These are phyloP conservation scores for Entoloma clypeatum DNA, from an alignment of 1,284 basidiomycete genomes.

Conservation along the genomic window DNA sequence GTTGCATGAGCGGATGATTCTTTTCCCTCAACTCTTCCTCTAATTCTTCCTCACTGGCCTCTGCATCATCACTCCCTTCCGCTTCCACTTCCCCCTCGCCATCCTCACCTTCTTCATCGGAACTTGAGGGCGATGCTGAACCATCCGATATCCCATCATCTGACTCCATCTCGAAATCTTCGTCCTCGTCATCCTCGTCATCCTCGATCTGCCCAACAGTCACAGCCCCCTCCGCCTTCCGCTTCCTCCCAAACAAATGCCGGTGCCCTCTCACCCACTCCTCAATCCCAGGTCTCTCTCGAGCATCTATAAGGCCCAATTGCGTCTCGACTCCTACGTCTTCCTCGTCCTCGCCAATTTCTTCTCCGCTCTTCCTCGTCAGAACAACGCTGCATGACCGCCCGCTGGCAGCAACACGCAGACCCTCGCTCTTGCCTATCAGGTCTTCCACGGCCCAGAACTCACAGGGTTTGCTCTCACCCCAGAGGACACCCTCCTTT, in stretches of 20 bases:
- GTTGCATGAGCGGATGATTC: slow-evolving; percentile 59
- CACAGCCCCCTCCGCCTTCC: slow-evolving; percentile 23
- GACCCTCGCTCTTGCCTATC: slow-evolving; percentile 44
- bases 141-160: slow-evolving; percentile 43
- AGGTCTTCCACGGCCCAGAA: slow-evolving; percentile 69
- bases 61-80: slow-evolving; percentile 23
- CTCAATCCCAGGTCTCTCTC: slow-evolving; percentile 60
- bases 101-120: slow-evolving; percentile 24
- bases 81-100: slow-evolving; percentile 29
- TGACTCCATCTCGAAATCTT: slow-evolving; percentile 43
- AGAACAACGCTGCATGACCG: slow-evolving; percentile 62
- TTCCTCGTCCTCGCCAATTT: slow-evolving; percentile 32
- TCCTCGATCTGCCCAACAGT: slow-evolving; percentile 40
- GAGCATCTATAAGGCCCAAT: slow-evolving; percentile 67
- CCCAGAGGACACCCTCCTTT: slow-evolving; percentile 62
- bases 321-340: slow-evolving; percentile 54
- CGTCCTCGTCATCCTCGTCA: slow-evolving; percentile 49
- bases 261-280: slow-evolving; percentile 59
- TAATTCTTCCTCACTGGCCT: slow-evolving; percentile 23
- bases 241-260: slow-evolving; percentile 51
- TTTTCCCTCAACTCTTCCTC: slow-evolving; percentile 47
- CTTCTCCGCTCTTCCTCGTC: slow-evolving; percentile 36
- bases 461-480: slow-evolving; percentile 68
- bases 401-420: slow-evolving; percentile 60
- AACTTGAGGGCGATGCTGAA: slow-evolving; percentile 25